Evolutionary conservation across 2,329 filamentous ascomycete species (phyloP).

Genomic region (Bipolaris gigantea): DNA sequence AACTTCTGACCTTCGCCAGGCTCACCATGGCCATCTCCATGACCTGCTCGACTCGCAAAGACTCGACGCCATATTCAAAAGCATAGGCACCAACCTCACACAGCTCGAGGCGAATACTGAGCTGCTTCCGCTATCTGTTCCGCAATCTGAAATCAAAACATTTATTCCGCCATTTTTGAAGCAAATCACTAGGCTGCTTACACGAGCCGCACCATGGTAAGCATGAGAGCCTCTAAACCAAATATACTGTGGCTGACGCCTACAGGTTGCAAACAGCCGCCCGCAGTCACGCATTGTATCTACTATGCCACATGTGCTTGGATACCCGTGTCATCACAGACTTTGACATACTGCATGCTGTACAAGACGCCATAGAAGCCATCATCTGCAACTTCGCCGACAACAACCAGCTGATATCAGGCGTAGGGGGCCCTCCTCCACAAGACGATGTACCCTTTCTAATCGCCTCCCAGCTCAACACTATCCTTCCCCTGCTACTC

Average conservation of each 20-base stretch:
- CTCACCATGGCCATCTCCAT: slow-evolving; percentile 32
- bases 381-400: slow-evolving; percentile 34
- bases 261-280: slow-evolving; percentile 26
- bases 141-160: slow-evolving; percentile 11
- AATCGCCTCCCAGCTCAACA: slow-evolving; percentile 29
- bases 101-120: slow-evolving; percentile 4
- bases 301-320: slow-evolving; percentile 36
- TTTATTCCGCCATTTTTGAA: slow-evolving; percentile 27
- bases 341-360: slow-evolving; percentile 15
- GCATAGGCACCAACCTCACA: slow-evolving; percentile 55
- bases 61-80: slow-evolving; percentile 58
- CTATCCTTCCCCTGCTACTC: slow-evolving; percentile 30
- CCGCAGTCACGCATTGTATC: slow-evolving; percentile 26
- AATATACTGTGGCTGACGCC: slow-evolving; percentile 6
- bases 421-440: slow-evolving; percentile 23
- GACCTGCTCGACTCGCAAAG: slow-evolving; percentile 44
- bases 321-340: slow-evolving; percentile 36
- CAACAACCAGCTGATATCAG: slow-evolving; percentile 22
- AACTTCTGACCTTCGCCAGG: slow-evolving; percentile 15
- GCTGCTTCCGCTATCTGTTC: slow-evolving; percentile 10
- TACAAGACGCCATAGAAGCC: slow-evolving; percentile 40
- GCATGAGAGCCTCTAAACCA: neutral
- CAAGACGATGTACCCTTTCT: slow-evolving; percentile 22
- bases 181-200: slow-evolving; percentile 28
- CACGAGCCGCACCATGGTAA: slow-evolving; percentile 31